Evolutionary conservation across 2,329 filamentous ascomycete genomes (phyloP), one percentile per base, ranked within the genome.

Genomic region (Fulvia fulva): DNA sequence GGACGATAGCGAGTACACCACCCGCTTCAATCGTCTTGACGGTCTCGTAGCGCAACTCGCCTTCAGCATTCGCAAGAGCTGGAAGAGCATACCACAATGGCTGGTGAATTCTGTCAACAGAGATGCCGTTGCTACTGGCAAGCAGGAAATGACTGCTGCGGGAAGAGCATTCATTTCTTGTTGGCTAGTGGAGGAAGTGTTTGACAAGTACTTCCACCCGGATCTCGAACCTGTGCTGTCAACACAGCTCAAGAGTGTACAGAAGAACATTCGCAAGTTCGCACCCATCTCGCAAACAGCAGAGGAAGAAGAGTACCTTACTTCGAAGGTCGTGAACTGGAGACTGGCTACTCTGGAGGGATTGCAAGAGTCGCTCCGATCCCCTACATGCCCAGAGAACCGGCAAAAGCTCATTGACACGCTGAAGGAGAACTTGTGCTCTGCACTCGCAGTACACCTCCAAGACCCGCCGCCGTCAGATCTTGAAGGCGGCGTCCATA

Each of bases 121-220:
- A 53, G 92, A 96, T 68, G 93, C 91, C 0, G 81, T 95, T 55
- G 84, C 87, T 67, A 91, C 88, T 9, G 94, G 92, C 61, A 96
- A 92, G 71, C 92, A 97, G 73, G 94, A 99, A 75, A 99, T 99
- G 94, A 97, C 91, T 6, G 92, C 92, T 5, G 88, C 96, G 23
- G 94, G 94, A 16, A 86, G 93, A 55, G 91, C 93, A 12, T 86
- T 92, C 63, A 91, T 99, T 66, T 89, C 89, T 26, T 85, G 87
- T 60, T 99, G 93, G 91, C 78, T 99, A 5, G 87, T 93, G 23
- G 90, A 96, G 49, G 90, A 96, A 70, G 84, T 97, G 45, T 96
- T 97, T 72, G 87, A 95, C 72, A 87, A 87, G 55, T 92, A 89
- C 74, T 97, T 99, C 77, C 94, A 99, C 70, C 94, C 94, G 0